Base-by-base conservation (phyloP, 1,284 basidiomycete species). In the Trichosporon coremiiforme region DNA sequence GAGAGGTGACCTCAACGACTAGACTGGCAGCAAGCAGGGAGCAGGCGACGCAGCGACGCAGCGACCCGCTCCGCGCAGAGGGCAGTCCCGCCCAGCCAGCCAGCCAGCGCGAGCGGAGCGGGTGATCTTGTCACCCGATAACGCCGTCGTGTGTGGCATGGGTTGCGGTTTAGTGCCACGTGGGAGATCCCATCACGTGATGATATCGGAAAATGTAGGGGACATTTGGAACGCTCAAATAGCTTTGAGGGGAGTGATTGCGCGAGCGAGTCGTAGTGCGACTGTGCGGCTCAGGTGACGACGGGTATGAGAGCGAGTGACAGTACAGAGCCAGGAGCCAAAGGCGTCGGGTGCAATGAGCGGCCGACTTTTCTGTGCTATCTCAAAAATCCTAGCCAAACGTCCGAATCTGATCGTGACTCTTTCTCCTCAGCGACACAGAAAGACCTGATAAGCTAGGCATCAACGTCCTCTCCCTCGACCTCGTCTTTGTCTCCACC, bases 1-100 rank as follows among this genome's bases (percentile, higher is more conserved):
- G 29, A 63, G 63, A 60, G 67, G 70, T 65, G 65, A 45, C 36
- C 66, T 64, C 66, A 71, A 72, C 60, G 70, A 66, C 63, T 50
- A 38, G 13, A 55, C 62, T 20, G 64, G 12, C 36, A 25, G 68
- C 65, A 8, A 53, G 63, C 10, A 36, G 66, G 25, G 12, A 41
- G 55, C 68, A 25, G n/a, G 66, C 47, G 36, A 57, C 62, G 25
- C 12, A 65, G 63, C 35, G 22, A 33, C 45, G 29, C 60, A 66
- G 55, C 55, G 57, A 57, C 55, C 25, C 55, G 29, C 55, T 33
- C 57, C 57, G 57, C 29, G 47, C 47, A 53, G 47, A 53, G 47
- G 33, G n/a, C 5, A 53, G 47, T 10, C 57, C 31, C 29, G 57
- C 57, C 57, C 22, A 66, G 50, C 65, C 12, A 66, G 25, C 20